Conservation (phyloP, 495 filamentous ascomycete genomes). For the Lasiosphaeris hirsuta region DNA sequence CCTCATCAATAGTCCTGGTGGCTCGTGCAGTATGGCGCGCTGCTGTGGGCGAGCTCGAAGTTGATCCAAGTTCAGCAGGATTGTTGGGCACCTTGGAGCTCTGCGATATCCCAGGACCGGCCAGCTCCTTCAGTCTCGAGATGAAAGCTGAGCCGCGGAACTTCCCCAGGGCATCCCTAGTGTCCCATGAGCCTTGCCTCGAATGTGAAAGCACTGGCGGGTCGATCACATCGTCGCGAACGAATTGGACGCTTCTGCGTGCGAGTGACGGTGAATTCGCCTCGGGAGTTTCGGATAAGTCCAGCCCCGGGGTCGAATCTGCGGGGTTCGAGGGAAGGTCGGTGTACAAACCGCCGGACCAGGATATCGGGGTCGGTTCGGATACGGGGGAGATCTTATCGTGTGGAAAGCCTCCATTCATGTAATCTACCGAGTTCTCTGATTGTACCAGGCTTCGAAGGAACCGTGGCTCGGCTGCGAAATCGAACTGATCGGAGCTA, state of each 20-base stretch:
- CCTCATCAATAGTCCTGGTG: conserved; percentile 55
- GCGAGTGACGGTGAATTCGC: conserved; percentile 13
- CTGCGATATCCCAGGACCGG: conserved; percentile 47
- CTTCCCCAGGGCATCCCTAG: conserved; percentile 52
- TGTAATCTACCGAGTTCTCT: conserved; percentile 37
- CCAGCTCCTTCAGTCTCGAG: conserved; percentile 60
- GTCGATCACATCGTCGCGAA: conserved; percentile 44
- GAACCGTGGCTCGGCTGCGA: conserved; percentile 24
- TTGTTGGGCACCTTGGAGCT: conserved; percentile 37
- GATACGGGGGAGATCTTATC: conserved; percentile 27
- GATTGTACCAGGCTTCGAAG: conserved; percentile 8
- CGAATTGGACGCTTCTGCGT: conserved; percentile 61
- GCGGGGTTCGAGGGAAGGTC: conserved; percentile 3
- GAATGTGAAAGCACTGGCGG: conserved; percentile 45
- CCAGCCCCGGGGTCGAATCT: not conserved
- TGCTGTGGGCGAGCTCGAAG: conserved; percentile 44
- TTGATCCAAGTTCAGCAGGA: conserved; percentile 30
- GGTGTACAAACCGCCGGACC: conserved; percentile 11
- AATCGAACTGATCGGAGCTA: conserved; percentile 32
- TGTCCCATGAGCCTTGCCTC: conserved; percentile 55
- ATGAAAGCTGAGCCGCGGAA: conserved; percentile 63
- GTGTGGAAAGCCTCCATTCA: conserved; percentile 42
- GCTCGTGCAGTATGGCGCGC: conserved; percentile 38
- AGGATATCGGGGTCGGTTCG: not conserved
- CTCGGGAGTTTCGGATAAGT: conserved; percentile 15